These are phyloP conservation scores for Kwoniella sp. DNA, from an alignment of 768 basidiomycete species.

Conservation along the genomic window DNA sequence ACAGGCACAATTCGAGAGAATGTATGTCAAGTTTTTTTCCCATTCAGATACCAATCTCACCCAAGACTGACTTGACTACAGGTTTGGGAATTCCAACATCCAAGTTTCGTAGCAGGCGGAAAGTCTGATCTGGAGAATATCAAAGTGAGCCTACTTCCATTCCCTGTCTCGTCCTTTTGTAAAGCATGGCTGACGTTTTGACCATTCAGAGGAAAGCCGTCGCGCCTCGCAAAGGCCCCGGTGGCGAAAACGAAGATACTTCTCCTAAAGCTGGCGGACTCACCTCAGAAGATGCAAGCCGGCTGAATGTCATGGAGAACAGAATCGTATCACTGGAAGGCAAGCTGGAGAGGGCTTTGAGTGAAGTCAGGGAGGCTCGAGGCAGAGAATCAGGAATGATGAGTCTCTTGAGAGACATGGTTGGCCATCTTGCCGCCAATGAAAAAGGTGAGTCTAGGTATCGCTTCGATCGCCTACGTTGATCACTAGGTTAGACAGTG, in stretches of 20 bases:
- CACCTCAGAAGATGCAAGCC: conserved; percentile 28
- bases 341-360: conserved; percentile 33
- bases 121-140: conserved; percentile 47
- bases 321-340: conserved; percentile 42
- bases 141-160: conserved; percentile 34
- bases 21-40: conserved; percentile 5
- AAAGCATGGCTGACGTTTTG: not conserved
- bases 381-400: conserved; percentile 43
- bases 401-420: conserved; percentile 41
- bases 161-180: not conserved
- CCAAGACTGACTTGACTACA: not conserved
- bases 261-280: conserved; percentile 28
- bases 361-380: conserved; percentile 42
- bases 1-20: conserved; percentile 48
- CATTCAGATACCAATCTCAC: not conserved
- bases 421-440: conserved; percentile 33
- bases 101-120: conserved; percentile 46
- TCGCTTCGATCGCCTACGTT: not conserved
- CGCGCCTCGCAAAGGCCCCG: conserved; percentile 38
- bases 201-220: conserved; percentile 43
- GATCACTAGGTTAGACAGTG: too few relatives aligned
- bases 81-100: conserved; percentile 53
- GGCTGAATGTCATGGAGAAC: conserved; percentile 40
- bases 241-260: conserved; percentile 22
- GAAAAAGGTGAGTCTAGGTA: conserved; percentile 38